Evolutionary conservation across 148 eudicot species (phyloP).

Genomic region (Cornus kousa): DNA sequence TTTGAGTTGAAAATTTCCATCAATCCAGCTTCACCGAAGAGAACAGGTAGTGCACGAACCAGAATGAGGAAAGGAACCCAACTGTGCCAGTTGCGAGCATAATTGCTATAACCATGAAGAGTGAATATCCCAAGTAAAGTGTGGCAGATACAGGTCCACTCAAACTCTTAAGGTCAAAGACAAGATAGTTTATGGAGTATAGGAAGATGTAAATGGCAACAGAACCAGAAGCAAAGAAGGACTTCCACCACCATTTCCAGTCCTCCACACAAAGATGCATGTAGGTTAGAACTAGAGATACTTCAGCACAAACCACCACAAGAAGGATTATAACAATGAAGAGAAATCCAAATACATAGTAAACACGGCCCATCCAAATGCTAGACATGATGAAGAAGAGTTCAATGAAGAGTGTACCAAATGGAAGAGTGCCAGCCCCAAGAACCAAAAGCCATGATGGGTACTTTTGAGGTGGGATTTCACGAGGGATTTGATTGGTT

Average conservation of each 20-base stretch:
- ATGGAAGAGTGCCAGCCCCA: slow-evolving; percentile 82
- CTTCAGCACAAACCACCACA: slow-evolving; percentile 80
- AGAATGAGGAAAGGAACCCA: slow-evolving; percentile 80
- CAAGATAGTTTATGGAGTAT: slow-evolving; percentile 69
- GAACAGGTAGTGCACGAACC: slow-evolving; percentile 86
- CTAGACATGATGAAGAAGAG: slow-evolving; percentile 89
- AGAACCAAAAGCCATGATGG: slow-evolving; percentile 84
- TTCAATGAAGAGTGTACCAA: slow-evolving; percentile 83
- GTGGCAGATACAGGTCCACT: slow-evolving; percentile 82
- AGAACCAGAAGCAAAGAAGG: slow-evolving; percentile 83
- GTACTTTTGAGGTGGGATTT: slow-evolving; percentile 79
- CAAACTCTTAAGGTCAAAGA: slow-evolving; percentile 76
- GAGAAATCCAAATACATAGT: slow-evolving; percentile 78
- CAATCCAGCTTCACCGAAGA: slow-evolving; percentile 79
- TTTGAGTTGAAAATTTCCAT: slow-evolving; percentile 9
- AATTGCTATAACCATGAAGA: slow-evolving; percentile 73
- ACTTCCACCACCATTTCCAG: slow-evolving; percentile 94
- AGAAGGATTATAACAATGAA: slow-evolving; percentile 64
- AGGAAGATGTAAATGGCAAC: slow-evolving; percentile 82
- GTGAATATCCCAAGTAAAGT: slow-evolving; percentile 78
- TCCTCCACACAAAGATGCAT: slow-evolving; percentile 89
- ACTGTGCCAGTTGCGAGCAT: slow-evolving; percentile 79
- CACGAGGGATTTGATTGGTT: slow-evolving; percentile 76
- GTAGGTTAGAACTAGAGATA: slow-evolving; percentile 72
- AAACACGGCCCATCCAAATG: slow-evolving; percentile 85